Evolutionary conservation across 2,329 filamentous ascomycete species (phyloP).

Genomic region (Coleophoma eucalyptorum): DNA sequence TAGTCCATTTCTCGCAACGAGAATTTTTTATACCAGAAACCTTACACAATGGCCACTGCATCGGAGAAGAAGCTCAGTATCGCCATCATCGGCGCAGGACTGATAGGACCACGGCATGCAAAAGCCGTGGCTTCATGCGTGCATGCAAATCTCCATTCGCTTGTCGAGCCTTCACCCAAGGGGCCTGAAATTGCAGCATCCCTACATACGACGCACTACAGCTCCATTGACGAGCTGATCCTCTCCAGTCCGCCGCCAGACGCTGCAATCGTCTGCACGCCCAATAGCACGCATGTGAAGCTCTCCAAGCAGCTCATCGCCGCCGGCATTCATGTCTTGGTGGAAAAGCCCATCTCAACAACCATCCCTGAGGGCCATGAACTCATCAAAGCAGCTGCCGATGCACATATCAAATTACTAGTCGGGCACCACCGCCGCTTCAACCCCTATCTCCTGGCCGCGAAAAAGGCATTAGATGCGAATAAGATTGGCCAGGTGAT

Average conservation of each 20-base stretch:
- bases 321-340: slow-evolving; percentile 46
- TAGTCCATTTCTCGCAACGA: no score
- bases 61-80: slow-evolving; percentile 25
- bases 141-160: slow-evolving; percentile 34
- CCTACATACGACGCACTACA: slow-evolving; percentile 34
- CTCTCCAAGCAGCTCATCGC: slow-evolving; percentile 44
- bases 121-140: slow-evolving; percentile 35
- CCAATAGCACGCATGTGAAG: slow-evolving; percentile 53
- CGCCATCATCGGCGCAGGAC: slow-evolving; percentile 41
- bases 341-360: slow-evolving; percentile 53
- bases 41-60: slow-evolving; percentile 2
- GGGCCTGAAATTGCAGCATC: slow-evolving; percentile 29
- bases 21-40: not conserved
- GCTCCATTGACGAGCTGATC: slow-evolving; percentile 39
- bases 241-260: slow-evolving; percentile 36
- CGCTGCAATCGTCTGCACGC: slow-evolving; percentile 55
- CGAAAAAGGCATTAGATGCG: slow-evolving; percentile 39
- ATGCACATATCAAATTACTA: slow-evolving; percentile 37
- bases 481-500: slow-evolving; percentile 41
- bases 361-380: slow-evolving; percentile 31
- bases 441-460: slow-evolving; percentile 48
- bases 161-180: slow-evolving; percentile 41
- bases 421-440: slow-evolving; percentile 58
- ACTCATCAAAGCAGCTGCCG: slow-evolving; percentile 23
- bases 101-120: slow-evolving; percentile 47